Evolutionary conservation across 2,329 filamentous ascomycete species (phyloP).

Genomic region (Cercospora canescens): DNA sequence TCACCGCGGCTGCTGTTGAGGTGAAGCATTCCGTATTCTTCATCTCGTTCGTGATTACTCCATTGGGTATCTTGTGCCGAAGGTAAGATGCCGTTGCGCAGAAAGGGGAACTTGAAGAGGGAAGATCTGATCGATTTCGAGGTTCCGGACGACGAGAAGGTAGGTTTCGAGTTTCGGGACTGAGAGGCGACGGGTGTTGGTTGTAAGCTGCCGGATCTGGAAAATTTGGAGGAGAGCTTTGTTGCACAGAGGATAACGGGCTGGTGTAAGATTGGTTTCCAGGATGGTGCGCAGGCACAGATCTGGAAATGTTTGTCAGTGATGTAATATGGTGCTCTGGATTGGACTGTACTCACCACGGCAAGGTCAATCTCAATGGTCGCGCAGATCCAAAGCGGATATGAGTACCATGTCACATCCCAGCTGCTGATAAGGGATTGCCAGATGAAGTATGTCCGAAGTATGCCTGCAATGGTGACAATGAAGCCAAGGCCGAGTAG

Average conservation of each 20-base stretch:
- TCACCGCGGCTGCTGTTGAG: not conserved
- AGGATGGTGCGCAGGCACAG: constrained; percentile 40
- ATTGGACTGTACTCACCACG: constrained; percentile 37
- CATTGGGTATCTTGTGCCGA: constrained; percentile 7
- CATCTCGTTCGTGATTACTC: constrained; percentile 17
- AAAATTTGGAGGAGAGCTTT: constrained; percentile 27
- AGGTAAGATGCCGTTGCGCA: not conserved
- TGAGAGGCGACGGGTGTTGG: constrained; percentile 4
- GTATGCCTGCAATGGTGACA: constrained; percentile 44
- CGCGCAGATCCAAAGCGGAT: constrained; percentile 49
- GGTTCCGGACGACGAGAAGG: not conserved
- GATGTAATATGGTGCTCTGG: not conserved
- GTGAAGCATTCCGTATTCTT: constrained; percentile 18
- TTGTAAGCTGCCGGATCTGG: constrained; percentile 4
- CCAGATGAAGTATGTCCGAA: constrained; percentile 48
- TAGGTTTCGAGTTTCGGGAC: not conserved
- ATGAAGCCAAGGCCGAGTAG: constrained; percentile 45
- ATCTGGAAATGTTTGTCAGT: constrained; percentile 29
- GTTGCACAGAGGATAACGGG: constrained; percentile 26
- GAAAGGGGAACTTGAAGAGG: not conserved
- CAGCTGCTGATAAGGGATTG: constrained; percentile 42
- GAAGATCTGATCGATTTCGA: constrained; percentile 8
- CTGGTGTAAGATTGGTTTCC: constrained; percentile 35
- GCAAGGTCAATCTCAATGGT: constrained; percentile 49
- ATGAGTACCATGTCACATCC: constrained; percentile 47